Percentiles rank a stretch among this genome's conserved stretches.
Evolutionary conservation across 345 rosid species (phyloP).

Genomic region (Acer yangbiense): DNA sequence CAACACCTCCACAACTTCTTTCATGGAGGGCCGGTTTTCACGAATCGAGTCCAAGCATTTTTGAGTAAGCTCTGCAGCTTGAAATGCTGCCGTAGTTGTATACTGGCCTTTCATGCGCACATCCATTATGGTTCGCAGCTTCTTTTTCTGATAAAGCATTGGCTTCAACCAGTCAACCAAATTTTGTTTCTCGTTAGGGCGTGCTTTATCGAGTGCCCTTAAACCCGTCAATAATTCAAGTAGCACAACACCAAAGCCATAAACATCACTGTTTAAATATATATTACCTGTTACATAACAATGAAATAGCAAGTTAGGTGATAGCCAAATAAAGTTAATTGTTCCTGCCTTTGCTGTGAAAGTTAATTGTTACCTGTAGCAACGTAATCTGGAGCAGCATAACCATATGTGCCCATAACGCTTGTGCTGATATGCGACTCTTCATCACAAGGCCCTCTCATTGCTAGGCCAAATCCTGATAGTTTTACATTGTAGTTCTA

Average conservation of each 20-base stretch:
- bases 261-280: slow-evolving; percentile 72
- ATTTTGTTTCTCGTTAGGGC: slow-evolving; percentile 46
- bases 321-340: too few species aligned
- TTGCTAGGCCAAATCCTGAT: slow-evolving; percentile 76
- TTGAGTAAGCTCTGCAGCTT: slow-evolving; percentile 43
- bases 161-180: slow-evolving; percentile 63
- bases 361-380: slow-evolving; percentile 50
- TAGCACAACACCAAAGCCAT: slow-evolving; percentile 68
- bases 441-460: slow-evolving; percentile 58
- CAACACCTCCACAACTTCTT: slow-evolving; percentile 49
- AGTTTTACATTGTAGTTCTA: slow-evolving; percentile 61
- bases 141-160: slow-evolving; percentile 39
- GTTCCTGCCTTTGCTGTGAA: too few species aligned
- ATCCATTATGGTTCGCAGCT: slow-evolving; percentile 50
- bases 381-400: slow-evolving; percentile 73
- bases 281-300: slow-evolving; percentile 47
- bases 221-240: slow-evolving; percentile 60
- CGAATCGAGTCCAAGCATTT: slow-evolving; percentile 54
- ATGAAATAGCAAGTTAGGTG: slow-evolving; percentile 1
- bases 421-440: slow-evolving; percentile 51
- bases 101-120: slow-evolving; percentile 51
- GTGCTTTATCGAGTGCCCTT: slow-evolving; percentile 47
- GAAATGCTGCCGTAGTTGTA: slow-evolving; percentile 45
- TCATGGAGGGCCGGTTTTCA: slow-evolving; percentile 57
- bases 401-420: slow-evolving; percentile 52